Evolutionary conservation across 805 yeast species (phyloP).

Genomic region (Saccharomycopsis amapae): DNA sequence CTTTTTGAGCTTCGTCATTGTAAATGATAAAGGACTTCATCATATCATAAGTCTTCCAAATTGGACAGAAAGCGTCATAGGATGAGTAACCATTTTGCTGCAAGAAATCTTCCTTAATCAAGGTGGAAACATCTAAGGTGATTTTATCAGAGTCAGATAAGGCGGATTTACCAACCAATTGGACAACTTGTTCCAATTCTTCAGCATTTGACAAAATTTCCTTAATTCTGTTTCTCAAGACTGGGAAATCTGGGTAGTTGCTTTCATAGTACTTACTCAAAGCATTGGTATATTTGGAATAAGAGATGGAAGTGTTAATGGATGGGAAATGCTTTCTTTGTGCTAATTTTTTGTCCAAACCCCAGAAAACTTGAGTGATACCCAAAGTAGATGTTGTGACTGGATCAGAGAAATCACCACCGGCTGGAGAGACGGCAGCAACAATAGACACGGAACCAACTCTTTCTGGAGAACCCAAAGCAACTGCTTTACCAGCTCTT

Average conservation of each 20-base stretch:
- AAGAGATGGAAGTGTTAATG: conserved; percentile 90
- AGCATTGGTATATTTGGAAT: conserved; percentile 90
- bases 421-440: conserved; percentile 99
- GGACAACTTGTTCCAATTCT: conserved; percentile 98
- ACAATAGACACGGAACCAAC: conserved; percentile 97
- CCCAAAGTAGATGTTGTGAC: conserved; percentile 97
- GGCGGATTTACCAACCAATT: conserved; percentile 97
- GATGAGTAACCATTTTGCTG: conserved; percentile 99
- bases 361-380: conserved; percentile 99
- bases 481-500: conserved; percentile 96
- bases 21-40: conserved; percentile 90
- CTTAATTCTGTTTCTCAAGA: conserved; percentile 82
- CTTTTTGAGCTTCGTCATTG: conserved; percentile 96
- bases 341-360: conserved; percentile 96
- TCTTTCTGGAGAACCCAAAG: conserved; percentile 95
- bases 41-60: conserved; percentile 98
- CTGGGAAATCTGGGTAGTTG: conserved; percentile 86
- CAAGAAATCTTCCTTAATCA: conserved; percentile 95
- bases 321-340: conserved; percentile 99
- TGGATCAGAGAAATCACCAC: conserved; percentile 99
- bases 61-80: conserved; percentile 98
- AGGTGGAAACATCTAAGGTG: conserved; percentile 83
- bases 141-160: conserved; percentile 95
- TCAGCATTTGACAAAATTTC: conserved; percentile 96
- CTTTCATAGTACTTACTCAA: conserved; percentile 78